Evolutionary conservation across 495 filamentous ascomycete genomes (phyloP).

Genomic region (Lophium mytilinum): DNA sequence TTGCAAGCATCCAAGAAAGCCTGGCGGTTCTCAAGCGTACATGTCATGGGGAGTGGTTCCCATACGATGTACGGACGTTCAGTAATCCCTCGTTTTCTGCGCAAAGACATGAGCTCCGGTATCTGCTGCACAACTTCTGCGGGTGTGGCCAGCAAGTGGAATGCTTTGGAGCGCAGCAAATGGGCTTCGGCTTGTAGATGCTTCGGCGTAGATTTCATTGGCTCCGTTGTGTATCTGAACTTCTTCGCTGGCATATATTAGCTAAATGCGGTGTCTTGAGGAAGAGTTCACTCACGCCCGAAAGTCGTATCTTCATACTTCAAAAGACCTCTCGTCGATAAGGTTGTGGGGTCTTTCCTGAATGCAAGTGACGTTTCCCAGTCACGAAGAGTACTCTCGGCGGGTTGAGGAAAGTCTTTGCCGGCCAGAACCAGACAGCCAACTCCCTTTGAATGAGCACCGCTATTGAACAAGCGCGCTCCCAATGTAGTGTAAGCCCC

Average conservation of each 20-base stretch:
- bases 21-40: constrained; percentile 1
- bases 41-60: constrained; percentile 13
- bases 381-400: not conserved
- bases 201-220: not conserved
- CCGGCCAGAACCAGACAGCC: constrained; percentile 13
- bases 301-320: constrained; percentile 20
- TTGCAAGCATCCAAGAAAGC: constrained; percentile 5
- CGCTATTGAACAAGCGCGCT: constrained; percentile 3
- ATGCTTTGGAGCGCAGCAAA: constrained; percentile 1
- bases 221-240: constrained; percentile 4
- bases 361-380: constrained; percentile 5
- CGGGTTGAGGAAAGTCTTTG: constrained; percentile 8
- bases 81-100: not conserved
- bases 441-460: not conserved
- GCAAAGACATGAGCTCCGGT: constrained; percentile 5
- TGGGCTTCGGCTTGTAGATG: not conserved
- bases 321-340: constrained; percentile 8
- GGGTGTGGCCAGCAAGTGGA: constrained; percentile 11
- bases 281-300: constrained; percentile 6
- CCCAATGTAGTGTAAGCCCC: constrained; percentile 9
- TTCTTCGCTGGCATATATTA: constrained; percentile 4
- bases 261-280: not conserved
- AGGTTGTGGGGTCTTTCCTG: not conserved
- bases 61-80: constrained; percentile 8
- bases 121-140: not conserved